phyloP scores from a whole-genome alignment of 2,329 filamentous ascomycete genomes.

The Sporothrix inflata region DNA sequence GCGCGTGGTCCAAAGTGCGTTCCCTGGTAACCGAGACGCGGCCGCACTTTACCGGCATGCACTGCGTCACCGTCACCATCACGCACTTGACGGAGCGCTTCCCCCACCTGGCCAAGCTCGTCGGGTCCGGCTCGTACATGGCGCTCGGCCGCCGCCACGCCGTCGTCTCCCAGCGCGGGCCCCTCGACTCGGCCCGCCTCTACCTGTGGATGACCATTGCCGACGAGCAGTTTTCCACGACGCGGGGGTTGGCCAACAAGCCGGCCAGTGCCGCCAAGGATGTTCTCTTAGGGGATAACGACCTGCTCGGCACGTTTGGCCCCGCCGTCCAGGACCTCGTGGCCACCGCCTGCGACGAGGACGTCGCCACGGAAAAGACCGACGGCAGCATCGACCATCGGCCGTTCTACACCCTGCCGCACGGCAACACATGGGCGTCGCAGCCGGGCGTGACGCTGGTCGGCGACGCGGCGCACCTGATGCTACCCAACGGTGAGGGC shows the following conservation, averaged over 20 bases:
- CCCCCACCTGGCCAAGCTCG: conserved; percentile 44
- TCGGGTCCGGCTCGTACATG: conserved; percentile 46
- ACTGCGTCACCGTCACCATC: conserved; percentile 44
- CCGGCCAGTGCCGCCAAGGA: conserved; percentile 32
- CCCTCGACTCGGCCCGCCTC: conserved; percentile 39
- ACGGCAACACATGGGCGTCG: conserved; percentile 48
- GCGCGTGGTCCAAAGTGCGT: conserved; percentile 47
- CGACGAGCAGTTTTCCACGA: conserved; percentile 34
- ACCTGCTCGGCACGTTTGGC: conserved; percentile 35
- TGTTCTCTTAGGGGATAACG: conserved; percentile 34
- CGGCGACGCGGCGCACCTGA: conserved; percentile 59
- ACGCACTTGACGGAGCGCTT: conserved; percentile 41
- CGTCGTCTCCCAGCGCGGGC: conserved; percentile 41
- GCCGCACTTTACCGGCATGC: conserved; percentile 47
- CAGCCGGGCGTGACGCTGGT: conserved; percentile 52
- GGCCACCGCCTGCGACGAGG: conserved; percentile 37
- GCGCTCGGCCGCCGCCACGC: conserved; percentile 46
- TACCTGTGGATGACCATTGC: conserved; percentile 37
- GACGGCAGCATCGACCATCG: conserved; percentile 35
- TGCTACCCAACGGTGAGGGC: conserved; percentile 57
- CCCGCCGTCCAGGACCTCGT: conserved; percentile 39
- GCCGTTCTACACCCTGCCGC: conserved; percentile 47
- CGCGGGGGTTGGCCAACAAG: conserved; percentile 29
- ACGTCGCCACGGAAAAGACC: conserved; percentile 30
- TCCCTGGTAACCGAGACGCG: conserved; percentile 41